Evolutionary conservation across 83 land plant species (phyloP), one percentile per base, ranked within the genome.

Genomic region (Diphasiastrum complanatum): DNA sequence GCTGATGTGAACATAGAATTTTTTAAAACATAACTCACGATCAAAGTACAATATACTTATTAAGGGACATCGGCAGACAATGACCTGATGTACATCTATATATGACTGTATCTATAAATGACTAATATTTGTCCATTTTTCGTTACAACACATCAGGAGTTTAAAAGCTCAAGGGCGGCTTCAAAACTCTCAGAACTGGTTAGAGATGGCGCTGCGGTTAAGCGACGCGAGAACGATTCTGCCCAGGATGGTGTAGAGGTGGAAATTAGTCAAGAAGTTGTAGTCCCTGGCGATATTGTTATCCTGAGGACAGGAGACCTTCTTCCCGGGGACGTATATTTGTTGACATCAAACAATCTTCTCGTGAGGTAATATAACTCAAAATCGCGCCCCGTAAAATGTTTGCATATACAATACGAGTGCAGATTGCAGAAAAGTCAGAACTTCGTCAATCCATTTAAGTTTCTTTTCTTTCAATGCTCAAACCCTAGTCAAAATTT

Each of bases 211-310:
- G 51, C 66, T 11, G 77, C 65, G 66, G 84, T 81, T 50, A 74
- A 72, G 34, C 66, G 84, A 43, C 73, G 80, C 61, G 80, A 70
- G 2, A 79, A 79, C 0, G 60, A 72, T 38, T 73, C 69, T 33
- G 51, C n/a, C n/a, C n/a, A 64, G 25, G 73, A 76, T 66, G 70
- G 71, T 6, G 84, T 73, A 56, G 40, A 73, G 28, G 79, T 77
- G 47, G 79, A 76, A 51, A 62, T 81, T 56, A 79, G 77, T 66
- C 78, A 81, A 32, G 77, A 65, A 53, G 84, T 76, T 54, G 65
- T 81, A 29, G 80, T 77, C 14, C 75, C 84, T 3, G 84, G 84
- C 14, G 84, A 81, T 56, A 81, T 81, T 28, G 55, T 81, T 23
- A 43, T 63, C 47, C 63, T 81, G 33, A 64, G 58, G 24, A 72